Base-by-base conservation (phyloP, 148 eudicot genomes). In the Oxyria digyna region DNA sequence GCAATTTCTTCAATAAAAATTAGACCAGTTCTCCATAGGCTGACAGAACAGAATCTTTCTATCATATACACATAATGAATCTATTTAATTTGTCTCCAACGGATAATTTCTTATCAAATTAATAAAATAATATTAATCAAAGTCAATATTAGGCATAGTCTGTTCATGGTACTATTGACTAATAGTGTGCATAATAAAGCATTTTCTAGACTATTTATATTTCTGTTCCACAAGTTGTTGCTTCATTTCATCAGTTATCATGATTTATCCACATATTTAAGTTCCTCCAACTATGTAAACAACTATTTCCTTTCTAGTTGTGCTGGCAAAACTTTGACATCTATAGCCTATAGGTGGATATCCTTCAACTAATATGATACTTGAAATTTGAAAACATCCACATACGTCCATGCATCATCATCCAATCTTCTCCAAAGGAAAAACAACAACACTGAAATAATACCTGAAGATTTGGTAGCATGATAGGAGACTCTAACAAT, bases 391-490 rank as follows among this genome's bases (percentile, higher is more conserved):
- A 57, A 37, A 57, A 11, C 35, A 59, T 29, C 18, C 65, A 59
- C 18, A 27, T 27, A 12, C 35, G 13, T 59, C 37, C 10, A 14
- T 15, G 31, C 6, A 27, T 29, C 35, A 59, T 45, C 20, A 14
- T 54, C 15, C 14, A 26, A 24, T 21, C 15, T 23, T 54, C 31
- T 2, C 62, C 15, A 23, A 54, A 9, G 15, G 32, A 1, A 27
- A 31, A 67, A 40, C 3, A 50, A 67, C 4, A 68, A 27, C 35
- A 59, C 23, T 0, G 18, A n/a, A 37, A n/a, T 20, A 40, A 66
- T 67, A 90, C 96, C 93, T 82, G 93, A 57, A 82, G 78, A 81
- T 82, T 80, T 4, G 78, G 84, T 49, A 87, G 82, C 87, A 83
- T 73, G 69, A 84, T 42, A 0, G 86, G 96, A 76, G 91, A 85